Conservation (phyloP, 1,284 basidiomycete species). For the Testicularia cyperi region DNA sequence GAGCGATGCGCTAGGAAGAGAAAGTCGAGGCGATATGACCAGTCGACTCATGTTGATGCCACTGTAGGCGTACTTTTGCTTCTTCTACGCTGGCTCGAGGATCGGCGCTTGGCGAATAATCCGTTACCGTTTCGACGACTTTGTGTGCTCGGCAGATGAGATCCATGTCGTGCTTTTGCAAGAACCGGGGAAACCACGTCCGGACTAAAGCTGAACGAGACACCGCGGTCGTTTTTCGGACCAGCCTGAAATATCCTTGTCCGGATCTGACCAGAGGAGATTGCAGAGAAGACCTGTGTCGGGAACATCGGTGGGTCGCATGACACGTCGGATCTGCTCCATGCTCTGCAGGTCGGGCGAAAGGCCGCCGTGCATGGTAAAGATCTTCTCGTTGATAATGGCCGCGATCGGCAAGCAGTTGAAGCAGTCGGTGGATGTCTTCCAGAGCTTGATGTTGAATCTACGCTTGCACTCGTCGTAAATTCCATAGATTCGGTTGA, state of each 20-base stretch:
- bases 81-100: slow-evolving; percentile 98
- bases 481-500: slow-evolving; percentile 94
- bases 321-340: slow-evolving; percentile 98
- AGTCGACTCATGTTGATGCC: slow-evolving; percentile 63
- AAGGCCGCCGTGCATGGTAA: slow-evolving; percentile 81
- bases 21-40: slow-evolving; percentile 59
- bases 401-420: slow-evolving; percentile 93
- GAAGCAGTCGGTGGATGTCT: slow-evolving; percentile 96
- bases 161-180: slow-evolving; percentile 98
- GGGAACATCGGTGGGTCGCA: slow-evolving; percentile 98
- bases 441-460: slow-evolving; percentile 97
- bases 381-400: slow-evolving; percentile 96
- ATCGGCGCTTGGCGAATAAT: slow-evolving; percentile 97
- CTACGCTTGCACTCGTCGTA: slow-evolving; percentile 97
- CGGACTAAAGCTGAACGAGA: slow-evolving; percentile 94
- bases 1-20: slow-evolving; percentile 21
- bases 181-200: slow-evolving; percentile 95
- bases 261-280: slow-evolving; percentile 96
- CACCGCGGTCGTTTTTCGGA: slow-evolving; percentile 98
- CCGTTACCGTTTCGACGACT: slow-evolving; percentile 99
- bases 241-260: slow-evolving; percentile 99
- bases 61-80: slow-evolving; percentile 71
- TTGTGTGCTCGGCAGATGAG: slow-evolving; percentile 97
- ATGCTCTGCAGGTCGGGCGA: slow-evolving; percentile 97
- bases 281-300: slow-evolving; percentile 98